Percentiles rank a stretch among this genome's conserved stretches.
These are phyloP conservation scores for Kurtzmaniella cleridarum DNA, from an alignment of 805 yeast genomes.

Conservation along the genomic window DNA sequence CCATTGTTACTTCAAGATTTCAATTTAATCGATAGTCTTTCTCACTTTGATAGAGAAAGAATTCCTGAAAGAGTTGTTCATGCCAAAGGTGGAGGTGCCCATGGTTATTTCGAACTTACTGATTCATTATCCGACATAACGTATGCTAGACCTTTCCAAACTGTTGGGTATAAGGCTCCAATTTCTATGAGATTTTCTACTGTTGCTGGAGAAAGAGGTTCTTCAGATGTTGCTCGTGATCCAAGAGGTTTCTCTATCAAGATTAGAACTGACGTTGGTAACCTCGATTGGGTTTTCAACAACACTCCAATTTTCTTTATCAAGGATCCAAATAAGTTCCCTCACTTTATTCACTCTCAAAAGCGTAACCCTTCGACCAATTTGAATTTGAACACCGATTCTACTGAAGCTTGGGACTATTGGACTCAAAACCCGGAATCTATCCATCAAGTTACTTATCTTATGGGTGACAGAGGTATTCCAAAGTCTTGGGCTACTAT, in stretches of 20 bases:
- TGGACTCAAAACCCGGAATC: constrained; percentile 50
- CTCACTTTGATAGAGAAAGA: constrained; percentile 61
- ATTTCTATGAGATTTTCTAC: constrained; percentile 52
- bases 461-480: constrained; percentile 58
- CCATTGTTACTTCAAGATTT: constrained; percentile 56
- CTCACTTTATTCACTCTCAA: constrained; percentile 63
- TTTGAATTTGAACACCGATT: constrained; percentile 41
- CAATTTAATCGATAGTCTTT: constrained; percentile 49
- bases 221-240: constrained; percentile 63
- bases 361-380: constrained; percentile 61
- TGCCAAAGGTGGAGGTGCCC: constrained; percentile 63
- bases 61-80: constrained; percentile 66
- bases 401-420: constrained; percentile 56
- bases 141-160: constrained; percentile 36
- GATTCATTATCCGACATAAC: constrained; percentile 52
- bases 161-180: constrained; percentile 37
- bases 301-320: constrained; percentile 66
- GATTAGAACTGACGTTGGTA: constrained; percentile 63
- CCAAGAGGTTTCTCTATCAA: constrained; percentile 68
- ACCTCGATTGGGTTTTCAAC: constrained; percentile 67
- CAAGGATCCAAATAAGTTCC: constrained; percentile 61
- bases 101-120: constrained; percentile 53
- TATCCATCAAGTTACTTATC: constrained; percentile 50
- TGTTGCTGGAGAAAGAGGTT: constrained; percentile 66
- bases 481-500: constrained; percentile 50